Evolutionary conservation across 208 protist species (phyloP).

Genomic region (Trypanosoma lewisi): DNA sequence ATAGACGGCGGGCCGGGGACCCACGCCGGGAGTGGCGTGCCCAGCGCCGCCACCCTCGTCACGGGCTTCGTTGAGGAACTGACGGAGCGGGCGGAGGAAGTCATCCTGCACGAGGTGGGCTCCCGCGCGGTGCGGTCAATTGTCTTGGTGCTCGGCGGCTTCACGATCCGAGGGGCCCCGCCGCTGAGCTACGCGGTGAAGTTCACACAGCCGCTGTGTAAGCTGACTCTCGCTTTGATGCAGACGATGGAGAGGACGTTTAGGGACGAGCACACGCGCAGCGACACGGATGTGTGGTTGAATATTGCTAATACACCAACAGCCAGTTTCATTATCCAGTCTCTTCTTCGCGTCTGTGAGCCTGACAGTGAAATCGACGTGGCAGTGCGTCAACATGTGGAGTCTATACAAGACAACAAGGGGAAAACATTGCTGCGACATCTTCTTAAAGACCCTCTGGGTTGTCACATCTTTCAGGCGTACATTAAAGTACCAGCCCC

Average conservation of each 20-base stretch:
- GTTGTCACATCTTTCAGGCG: conserved; percentile 85
- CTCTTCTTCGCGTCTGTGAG: conserved; percentile 69
- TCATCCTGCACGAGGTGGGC: conserved; percentile 73
- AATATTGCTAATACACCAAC: conserved; percentile 59
- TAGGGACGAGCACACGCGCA: conserved; percentile 33
- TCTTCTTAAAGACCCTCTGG: conserved; percentile 62
- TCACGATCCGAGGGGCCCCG: conserved; percentile 63
- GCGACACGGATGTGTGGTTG: conserved; percentile 60
- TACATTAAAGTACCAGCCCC: conserved; percentile 66
- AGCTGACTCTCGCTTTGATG: conserved; percentile 46
- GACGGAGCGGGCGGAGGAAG: conserved; percentile 52
- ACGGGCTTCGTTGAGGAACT: conserved; percentile 65
- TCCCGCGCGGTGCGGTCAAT: conserved; percentile 77
- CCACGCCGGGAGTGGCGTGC: conserved; percentile 70
- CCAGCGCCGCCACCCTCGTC: conserved; percentile 75
- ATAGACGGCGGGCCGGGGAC: conserved; percentile 51
- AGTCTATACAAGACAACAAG: conserved; percentile 36
- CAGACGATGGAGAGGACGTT: conserved; percentile 55
- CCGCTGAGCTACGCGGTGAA: conserved; percentile 35
- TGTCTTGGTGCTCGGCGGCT: conserved; percentile 75
- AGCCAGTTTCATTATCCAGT: conserved; percentile 83
- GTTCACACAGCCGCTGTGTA: conserved; percentile 42
- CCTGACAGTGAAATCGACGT: conserved; percentile 38
- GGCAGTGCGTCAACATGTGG: conserved; percentile 52
- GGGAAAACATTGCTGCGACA: conserved; percentile 50